Conservation (phyloP, 2,329 filamentous ascomycete genomes). For the Diplodia intermedia region DNA sequence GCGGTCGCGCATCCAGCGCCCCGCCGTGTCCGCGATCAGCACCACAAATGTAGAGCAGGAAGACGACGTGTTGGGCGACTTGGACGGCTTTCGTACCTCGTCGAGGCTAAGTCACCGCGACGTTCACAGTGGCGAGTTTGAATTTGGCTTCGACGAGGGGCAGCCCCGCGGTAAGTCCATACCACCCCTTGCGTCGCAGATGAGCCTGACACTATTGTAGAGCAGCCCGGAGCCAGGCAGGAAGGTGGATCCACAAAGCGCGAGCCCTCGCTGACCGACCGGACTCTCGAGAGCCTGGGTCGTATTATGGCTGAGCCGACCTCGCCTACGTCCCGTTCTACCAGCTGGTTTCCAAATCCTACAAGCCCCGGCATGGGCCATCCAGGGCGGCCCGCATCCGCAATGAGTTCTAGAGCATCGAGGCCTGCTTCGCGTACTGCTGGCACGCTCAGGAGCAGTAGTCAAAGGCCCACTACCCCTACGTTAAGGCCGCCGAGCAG, state of each 20-base stretch:
- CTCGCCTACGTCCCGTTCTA: conserved; percentile 53
- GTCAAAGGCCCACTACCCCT: conserved; percentile 33
- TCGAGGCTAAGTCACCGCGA: conserved; percentile 45
- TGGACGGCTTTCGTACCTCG: conserved; percentile 53
- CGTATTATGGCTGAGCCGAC: conserved; percentile 23
- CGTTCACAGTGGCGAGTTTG: conserved; percentile 34
- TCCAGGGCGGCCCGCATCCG: conserved; percentile 68
- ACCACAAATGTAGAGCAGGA: conserved; percentile 21
- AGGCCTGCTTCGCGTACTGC: conserved; percentile 24
- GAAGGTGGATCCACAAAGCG: conserved; percentile 42
- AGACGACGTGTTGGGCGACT: conserved; percentile 45
- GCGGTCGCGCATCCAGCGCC: conserved; percentile 36
- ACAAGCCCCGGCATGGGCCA: conserved; percentile 65
- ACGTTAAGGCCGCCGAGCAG: conserved; percentile 25
- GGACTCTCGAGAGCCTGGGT: conserved; percentile 84
- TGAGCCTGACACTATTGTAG: conserved; percentile 33
- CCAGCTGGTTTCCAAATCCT: conserved; percentile 69
- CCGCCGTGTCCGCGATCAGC: conserved; percentile 24
- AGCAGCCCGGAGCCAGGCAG: conserved; percentile 35
- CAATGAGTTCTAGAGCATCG: conserved; percentile 46
- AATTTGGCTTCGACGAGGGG: conserved; percentile 24
- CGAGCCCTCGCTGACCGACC: conserved; percentile 73
- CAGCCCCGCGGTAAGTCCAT: conserved; percentile 20
- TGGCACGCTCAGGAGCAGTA: conserved; percentile 21
- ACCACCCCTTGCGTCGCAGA: conserved; percentile 35